These are phyloP conservation scores for Prunella vulgaris DNA, from an alignment of 257 asterid species.

Conservation along the genomic window DNA sequence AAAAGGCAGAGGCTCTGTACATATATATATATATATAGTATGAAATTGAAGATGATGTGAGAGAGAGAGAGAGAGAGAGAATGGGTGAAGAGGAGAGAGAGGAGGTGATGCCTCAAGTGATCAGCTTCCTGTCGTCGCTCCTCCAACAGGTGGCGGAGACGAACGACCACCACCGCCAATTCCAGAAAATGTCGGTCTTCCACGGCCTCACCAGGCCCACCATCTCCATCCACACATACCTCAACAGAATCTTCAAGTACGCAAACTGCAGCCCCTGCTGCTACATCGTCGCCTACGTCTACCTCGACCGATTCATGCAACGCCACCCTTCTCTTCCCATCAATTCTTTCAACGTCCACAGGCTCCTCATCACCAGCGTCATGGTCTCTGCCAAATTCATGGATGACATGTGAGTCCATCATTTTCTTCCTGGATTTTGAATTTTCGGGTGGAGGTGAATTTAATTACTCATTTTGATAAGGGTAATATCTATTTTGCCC, in stretches of 20 bases:
- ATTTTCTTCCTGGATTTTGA: too few relatives aligned
- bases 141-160: constrained; percentile 72
- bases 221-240: constrained; percentile 68
- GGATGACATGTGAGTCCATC: constrained; percentile 75
- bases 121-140: constrained; percentile 70
- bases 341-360: constrained; percentile 78
- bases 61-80: too few relatives aligned
- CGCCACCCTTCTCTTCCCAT: constrained; percentile 65
- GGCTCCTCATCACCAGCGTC: constrained; percentile 88
- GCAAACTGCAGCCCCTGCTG: constrained; percentile 93
- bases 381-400: constrained; percentile 95
- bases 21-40: too few relatives aligned
- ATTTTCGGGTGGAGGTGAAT: not conserved
- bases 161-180: constrained; percentile 50
- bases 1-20: too few relatives aligned
- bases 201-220: constrained; percentile 74
- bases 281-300: constrained; percentile 85
- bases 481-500: too few relatives aligned
- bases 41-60: too few relatives aligned
- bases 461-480: too few relatives aligned
- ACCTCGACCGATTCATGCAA: constrained; percentile 84
- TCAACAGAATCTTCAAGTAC: constrained; percentile 78
- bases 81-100: constrained; percentile 18
- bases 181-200: constrained; percentile 65
- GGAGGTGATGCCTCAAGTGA: constrained; percentile 57